Evolutionary conservation across 805 yeast genomes (phyloP), one percentile per base, ranked within the genome.

Genomic region (Jamesozyma lodderae): DNA sequence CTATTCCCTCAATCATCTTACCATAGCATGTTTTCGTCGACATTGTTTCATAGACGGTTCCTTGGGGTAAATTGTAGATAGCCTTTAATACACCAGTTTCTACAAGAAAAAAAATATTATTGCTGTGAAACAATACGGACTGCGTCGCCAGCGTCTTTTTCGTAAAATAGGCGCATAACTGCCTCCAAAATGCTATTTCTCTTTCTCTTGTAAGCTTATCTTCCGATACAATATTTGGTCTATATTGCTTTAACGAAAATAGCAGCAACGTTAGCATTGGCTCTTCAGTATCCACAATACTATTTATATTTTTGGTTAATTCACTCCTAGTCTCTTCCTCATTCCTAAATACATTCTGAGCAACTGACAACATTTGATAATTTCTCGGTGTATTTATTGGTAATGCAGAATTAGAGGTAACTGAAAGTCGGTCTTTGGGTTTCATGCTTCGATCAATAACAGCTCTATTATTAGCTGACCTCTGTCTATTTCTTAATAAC

Each of bases 21-120:
- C 82, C 82, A 53, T 73, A 70, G 10, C 78, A 74, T 0, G 81
- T 75, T 44, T 69, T 64, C 19, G 77, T 77, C 24, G 76, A 62
- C 38, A 75, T 64, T 8, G 69, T 61, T 59, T 71, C 62, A 57
- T 63, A 58, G 51, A 73, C 46, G 33, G 35, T 62, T 47, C 38
- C 75, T 33, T 65, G 49, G 52, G 51, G 60, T 36, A 79, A 63
- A 52, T 68, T 69, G 41, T 68, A 75, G 11, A 70, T 79, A 44
- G 73, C 67, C 36, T 67, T 70, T 49, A 67, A 59, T 42, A 66
- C 68, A 35, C 86, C 76, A 38, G 71, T 52, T 46, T 77, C 88
- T 2, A 82, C 73, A 4, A 75, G 41, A 31, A 79, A 74, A 43
- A 77, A 76, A 31, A 61, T 54, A 15, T 66, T 62, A 10, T 53